Evolutionary conservation across 2,329 filamentous ascomycete genomes (phyloP), one percentile per base, ranked within the genome.

Genomic region (Teratosphaeriaceae sp.): DNA sequence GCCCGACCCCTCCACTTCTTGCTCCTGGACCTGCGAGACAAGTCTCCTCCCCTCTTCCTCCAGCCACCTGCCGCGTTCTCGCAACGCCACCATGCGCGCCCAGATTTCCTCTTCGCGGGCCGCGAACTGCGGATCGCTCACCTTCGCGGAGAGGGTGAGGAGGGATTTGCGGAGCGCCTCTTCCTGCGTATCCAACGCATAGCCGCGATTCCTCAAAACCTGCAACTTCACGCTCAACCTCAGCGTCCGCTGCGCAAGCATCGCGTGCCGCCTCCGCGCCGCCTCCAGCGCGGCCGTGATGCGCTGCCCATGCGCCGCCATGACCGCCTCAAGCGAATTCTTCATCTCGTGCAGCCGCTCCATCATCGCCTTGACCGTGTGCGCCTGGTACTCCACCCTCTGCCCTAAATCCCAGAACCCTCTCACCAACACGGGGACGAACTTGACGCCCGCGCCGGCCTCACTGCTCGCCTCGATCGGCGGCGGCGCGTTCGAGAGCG

Each of bases 31-130:
- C 35, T 63, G 58, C 49, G 64, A 67, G 31, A 79, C 77, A 42
- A 82, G 71, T 66, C 80, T 82, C 60, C 83, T 84, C 45, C 87
- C 74, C 68, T 92, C 85, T 54, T 78, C 79, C 58, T 83, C 82
- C 53, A 94, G 65, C 55, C 80, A 76, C 52, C 82, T 78, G 18
- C 84, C 82, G 51, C 87, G 79, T 48, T 85, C 84, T 50, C 84
- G 73, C 37, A 92, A 69, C 27, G 83, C 77, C 38, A 88, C 82
- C 67, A 92, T 77, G 34, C 86, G 73, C 51, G 85, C 88, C 86
- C 86, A 92, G 34, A 92, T 79, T 69, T 92, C 86, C 64, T 92
- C 87, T 59, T 87, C 82, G 52, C 85, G 72, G 2, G 85, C 85
- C 27, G 78, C 77, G 43, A 90, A 73, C 6, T 81, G 80, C 6